Percentiles rank a stretch among this genome's conserved stretches.
phyloP scores from a whole-genome alignment of 345 rosid genomes.

The Odontarrhena argentea region DNA sequence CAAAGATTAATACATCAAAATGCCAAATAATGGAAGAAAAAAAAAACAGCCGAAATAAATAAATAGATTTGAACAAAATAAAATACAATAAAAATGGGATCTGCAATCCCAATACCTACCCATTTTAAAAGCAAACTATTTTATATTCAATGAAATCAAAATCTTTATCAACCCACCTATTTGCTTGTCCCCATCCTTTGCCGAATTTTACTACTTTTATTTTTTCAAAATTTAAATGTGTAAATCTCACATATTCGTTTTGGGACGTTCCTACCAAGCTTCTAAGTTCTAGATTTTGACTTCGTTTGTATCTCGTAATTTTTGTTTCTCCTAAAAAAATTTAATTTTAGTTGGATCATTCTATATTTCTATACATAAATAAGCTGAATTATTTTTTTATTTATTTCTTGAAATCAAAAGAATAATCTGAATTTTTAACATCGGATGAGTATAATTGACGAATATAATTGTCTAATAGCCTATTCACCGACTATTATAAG shows the following conservation, averaged over 20 bases:
- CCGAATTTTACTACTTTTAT: not conserved
- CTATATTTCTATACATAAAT: not conserved
- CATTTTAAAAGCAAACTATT: slow-evolving; percentile 36
- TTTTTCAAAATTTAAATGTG: slow-evolving; percentile 11
- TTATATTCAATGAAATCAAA: slow-evolving; percentile 27
- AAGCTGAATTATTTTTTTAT: too few species aligned
- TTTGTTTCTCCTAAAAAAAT: not conserved
- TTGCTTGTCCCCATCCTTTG: slow-evolving; percentile 46
- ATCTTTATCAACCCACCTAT: slow-evolving; percentile 44
- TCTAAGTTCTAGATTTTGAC: slow-evolving; percentile 26
- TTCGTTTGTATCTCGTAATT: not conserved
- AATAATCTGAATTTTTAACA: too few species aligned
- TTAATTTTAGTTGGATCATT: not conserved
- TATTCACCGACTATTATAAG: too few species aligned
- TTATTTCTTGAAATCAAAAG: too few species aligned
- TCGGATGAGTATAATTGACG: too few species aligned
- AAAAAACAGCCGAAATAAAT: too few species aligned
- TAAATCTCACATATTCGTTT: slow-evolving; percentile 20
- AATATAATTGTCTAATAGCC: too few species aligned
- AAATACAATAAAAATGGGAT: slow-evolving; percentile 30
- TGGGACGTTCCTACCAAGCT: slow-evolving; percentile 15
- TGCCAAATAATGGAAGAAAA: not conserved
- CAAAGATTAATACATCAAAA: slow-evolving; percentile 28
- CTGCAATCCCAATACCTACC: slow-evolving; percentile 39
- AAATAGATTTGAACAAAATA: not conserved